Conservation (phyloP, 805 yeast species). For the Myxozyma kluyveri region DNA sequence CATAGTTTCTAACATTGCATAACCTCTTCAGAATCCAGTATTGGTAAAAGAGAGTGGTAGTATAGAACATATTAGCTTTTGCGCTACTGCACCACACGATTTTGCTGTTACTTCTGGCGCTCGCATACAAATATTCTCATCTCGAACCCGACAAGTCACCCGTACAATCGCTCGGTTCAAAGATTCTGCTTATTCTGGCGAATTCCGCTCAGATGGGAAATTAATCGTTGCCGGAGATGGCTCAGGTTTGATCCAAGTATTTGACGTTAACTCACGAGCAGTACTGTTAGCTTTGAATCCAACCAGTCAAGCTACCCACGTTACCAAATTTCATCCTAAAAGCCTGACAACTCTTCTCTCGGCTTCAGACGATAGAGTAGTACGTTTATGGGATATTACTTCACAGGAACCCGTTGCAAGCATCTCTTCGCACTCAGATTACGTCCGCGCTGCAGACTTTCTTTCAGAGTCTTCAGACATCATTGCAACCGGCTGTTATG, state of each 20-base stretch:
- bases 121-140: constrained; percentile 85
- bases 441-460: constrained; percentile 69
- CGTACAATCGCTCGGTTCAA: constrained; percentile 85
- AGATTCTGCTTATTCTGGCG: constrained; percentile 89
- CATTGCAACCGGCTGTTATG: constrained; percentile 92
- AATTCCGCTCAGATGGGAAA: constrained; percentile 87
- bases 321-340: constrained; percentile 84
- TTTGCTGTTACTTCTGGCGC: constrained; percentile 92
- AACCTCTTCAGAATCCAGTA: constrained; percentile 57
- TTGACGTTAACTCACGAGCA: constrained; percentile 78
- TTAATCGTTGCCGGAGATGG: constrained; percentile 93
- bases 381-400: constrained; percentile 86
- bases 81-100: constrained; percentile 81
- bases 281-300: constrained; percentile 78
- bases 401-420: constrained; percentile 69
- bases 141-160: constrained; percentile 88
- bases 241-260: constrained; percentile 85
- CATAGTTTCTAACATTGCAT: not conserved
- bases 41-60: constrained; percentile 91
- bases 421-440: constrained; percentile 77
- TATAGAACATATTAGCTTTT: constrained; percentile 81
- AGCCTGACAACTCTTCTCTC: constrained; percentile 72
- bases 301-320: constrained; percentile 84
- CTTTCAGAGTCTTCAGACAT: constrained; percentile 75
- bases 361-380: constrained; percentile 87